Conservation (phyloP, 495 filamentous ascomycete species). For the Aspergillus nidulans region DNA sequence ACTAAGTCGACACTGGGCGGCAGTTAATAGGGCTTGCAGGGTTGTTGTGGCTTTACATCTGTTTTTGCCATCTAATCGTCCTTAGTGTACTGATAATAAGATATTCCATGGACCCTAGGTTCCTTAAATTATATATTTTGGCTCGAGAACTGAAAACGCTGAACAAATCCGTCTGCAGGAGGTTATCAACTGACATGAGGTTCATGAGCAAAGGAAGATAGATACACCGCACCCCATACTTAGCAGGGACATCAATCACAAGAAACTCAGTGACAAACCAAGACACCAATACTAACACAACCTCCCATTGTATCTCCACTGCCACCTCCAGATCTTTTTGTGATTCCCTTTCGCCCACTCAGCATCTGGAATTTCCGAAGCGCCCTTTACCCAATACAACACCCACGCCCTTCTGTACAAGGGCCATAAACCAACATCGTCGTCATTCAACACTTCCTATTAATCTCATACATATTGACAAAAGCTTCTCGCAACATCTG, state of each 20-base stretch:
- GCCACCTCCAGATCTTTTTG: neutral
- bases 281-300: no score
- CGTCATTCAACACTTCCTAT: neutral
- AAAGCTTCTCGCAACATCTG: constrained; percentile 1
- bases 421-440: neutral
- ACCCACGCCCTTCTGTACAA: constrained; percentile 4
- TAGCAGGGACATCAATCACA: no score
- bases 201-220: no score
- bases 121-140: neutral
- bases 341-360: neutral
- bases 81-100: neutral
- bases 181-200: no score
- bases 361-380: neutral
- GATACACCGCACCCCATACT: no score
- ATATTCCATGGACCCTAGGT: neutral
- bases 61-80: neutral
- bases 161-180: no score
- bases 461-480: neutral
- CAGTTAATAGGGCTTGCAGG: neutral
- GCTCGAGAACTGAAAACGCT: neutral
- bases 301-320: no score
- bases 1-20: neutral
- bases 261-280: no score
- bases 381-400: neutral
- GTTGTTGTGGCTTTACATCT: neutral